Evolutionary conservation across 179 eudicot species (phyloP).

Genomic region (Heliamphora pulchella): DNA sequence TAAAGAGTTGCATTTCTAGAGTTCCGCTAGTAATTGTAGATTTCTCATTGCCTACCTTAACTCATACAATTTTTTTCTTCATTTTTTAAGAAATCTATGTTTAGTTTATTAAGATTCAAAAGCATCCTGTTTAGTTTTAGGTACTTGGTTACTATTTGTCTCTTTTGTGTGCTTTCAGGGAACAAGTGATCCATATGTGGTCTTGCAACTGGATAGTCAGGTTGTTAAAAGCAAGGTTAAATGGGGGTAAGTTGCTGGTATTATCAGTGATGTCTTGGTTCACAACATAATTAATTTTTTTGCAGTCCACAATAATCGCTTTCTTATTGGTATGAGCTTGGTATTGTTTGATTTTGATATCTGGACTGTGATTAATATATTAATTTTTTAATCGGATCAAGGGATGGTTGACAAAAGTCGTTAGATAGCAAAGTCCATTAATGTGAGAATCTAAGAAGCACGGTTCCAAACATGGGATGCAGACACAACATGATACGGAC

Average conservation of each 20-base stretch:
- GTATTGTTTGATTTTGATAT: not conserved
- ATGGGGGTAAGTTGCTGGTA: slow-evolving; percentile 70
- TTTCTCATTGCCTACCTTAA: not conserved
- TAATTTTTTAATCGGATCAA: not conserved
- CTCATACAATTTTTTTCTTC: not conserved
- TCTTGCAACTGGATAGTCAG: slow-evolving; percentile 75
- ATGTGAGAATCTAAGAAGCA: not conserved
- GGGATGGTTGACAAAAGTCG: not conserved
- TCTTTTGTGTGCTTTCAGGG: slow-evolving; percentile 50
- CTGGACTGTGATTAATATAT: not conserved
- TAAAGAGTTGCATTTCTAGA: not conserved
- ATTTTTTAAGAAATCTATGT: not conserved
- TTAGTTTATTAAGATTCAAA: not conserved
- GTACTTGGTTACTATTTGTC: not conserved
- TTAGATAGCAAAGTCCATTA: not conserved
- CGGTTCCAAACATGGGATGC: too few relatives aligned
- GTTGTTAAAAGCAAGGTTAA: slow-evolving; percentile 71
- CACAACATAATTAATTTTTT: not conserved
- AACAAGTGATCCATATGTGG: slow-evolving; percentile 93
- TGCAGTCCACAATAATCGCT: not conserved
- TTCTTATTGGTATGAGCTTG: not conserved
- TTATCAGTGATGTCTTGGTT: not conserved
- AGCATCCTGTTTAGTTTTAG: not conserved
- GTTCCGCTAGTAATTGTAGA: not conserved
- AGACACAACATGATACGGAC: too few relatives aligned